Base-by-base conservation (phyloP, 768 basidiomycete genomes). In the Podaxis rugospora region DNA sequence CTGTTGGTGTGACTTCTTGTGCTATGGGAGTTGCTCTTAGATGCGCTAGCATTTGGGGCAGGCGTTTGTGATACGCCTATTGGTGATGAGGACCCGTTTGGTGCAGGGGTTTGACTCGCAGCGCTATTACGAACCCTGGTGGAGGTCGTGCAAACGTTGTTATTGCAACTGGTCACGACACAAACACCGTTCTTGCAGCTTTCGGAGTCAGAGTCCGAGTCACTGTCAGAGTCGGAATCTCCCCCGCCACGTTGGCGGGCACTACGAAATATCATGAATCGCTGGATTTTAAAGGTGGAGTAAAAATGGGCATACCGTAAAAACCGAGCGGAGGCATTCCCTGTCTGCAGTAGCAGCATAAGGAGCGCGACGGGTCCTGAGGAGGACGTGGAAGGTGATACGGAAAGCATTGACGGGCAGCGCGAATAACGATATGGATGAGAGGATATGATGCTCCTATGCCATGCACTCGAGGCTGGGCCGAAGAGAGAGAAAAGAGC, bases 181-280 rank as follows among this genome's bases (percentile, higher is more conserved):
- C 57, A 59, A 10, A 59, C 59, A 11, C 46, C 46, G 9, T 28
- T 46, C 5, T 21, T 54, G 53, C 59, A 61, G 27, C 51, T 60
- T 35, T 57, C 42, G 35, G 63, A 61, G 47, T 58, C 56, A 25
- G 50, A 25, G 53, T 64, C 60, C 7, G 56, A 53, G 54, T 61
- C 56, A 16, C 57, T 51, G 60, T 61, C 59, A 50, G 51, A 56
- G 50, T 61, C 63, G 3, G 59, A 61, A n/a, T 60, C 63, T 4
- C 16, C 42, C n/a, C 42, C 32, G 37, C 49, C 39, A 39, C 49
- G 49, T 5, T 46, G 51, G 27, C 51, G 44, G 25, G 18, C 46
- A 10, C 27, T n/a, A 18, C 23, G 23, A 10, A 28, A 39, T 13
- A 32, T 39, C 14, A 27, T 52, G 10, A 54, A 35, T 18, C 13